Base-by-base conservation (phyloP, 768 basidiomycete genomes). In the Chiua virens region DNA sequence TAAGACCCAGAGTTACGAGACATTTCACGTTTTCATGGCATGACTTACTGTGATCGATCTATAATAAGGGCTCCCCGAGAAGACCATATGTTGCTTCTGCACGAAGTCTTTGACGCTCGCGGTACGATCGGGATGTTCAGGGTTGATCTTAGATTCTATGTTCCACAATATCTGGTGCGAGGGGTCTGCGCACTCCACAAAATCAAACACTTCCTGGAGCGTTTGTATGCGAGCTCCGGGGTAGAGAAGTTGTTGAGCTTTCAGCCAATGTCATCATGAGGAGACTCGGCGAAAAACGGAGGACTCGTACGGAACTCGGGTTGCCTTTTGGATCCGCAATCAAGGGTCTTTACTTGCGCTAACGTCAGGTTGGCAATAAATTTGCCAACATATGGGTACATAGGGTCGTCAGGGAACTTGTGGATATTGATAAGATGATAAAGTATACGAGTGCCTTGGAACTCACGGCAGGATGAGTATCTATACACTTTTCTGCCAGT, bases 371-470 rank as follows among this genome's bases (percentile, higher is more conserved):
- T 85, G n/a, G 81, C 83, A 47, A 90, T 75, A 52, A 75, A 79
- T 67, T 87, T 87, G 46, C 85, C 87, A n/a, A 87, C 85, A 62
- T 89, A 89, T 13, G 87, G 87, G 62, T 79, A 89, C 36, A 71
- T 71, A 2, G 83, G 81, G 62, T 89, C 87, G 34, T 70, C 68
- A 10, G 73, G 69, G 49, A 75, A 73, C 86, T 87, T 61, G 35
- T 14, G 27, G 45, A 32, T 14, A 41, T 28, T 5, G 37, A 53
- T 56, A 46, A 45, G 47, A 50, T 46, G 4, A 34, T 23, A 23
- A 25, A 27, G 11, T 25, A 32, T 10, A 22, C 17, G 22, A 25
- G 4, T 7, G 40, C 18, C 49, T 28, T 41, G 35, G 44, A 43
- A 69, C 75, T 60, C 61, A 89, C 87, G 34, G 65, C 82, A 41